Evolutionary conservation across 2,329 filamentous ascomycete species (phyloP).

Genomic region (Clonostachys sp.): DNA sequence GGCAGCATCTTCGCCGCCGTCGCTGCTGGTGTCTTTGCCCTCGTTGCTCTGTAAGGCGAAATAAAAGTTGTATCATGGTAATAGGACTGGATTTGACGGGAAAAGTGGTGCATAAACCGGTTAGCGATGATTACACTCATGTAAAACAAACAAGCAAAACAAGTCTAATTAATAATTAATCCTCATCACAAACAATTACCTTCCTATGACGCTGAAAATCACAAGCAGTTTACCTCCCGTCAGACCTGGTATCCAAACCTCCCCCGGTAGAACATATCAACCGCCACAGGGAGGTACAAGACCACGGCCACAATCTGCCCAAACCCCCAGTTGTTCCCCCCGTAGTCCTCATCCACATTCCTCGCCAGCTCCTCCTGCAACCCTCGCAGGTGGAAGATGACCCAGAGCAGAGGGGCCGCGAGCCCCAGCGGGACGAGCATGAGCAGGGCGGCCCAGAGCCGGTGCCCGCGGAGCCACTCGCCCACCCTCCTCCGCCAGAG

Average conservation of each 20-base stretch:
- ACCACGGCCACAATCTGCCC: slow-evolving; percentile 14
- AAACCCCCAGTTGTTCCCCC: slow-evolving; percentile 9
- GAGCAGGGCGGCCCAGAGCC: neutral
- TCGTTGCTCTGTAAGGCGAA: too few species aligned
- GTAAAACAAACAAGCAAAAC: too few species aligned
- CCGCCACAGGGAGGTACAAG: slow-evolving; percentile 11
- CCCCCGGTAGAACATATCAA: slow-evolving; percentile 9
- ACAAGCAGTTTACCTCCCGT: too few species aligned
- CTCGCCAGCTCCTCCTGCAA: neutral
- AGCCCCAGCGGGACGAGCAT: neutral
- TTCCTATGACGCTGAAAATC: too few species aligned
- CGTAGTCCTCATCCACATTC: neutral
- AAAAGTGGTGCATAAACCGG: too few species aligned
- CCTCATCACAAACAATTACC: too few species aligned
- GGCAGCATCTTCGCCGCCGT: neutral
- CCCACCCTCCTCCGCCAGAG: neutral
- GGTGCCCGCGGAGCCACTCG: neutral
- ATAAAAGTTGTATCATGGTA: too few species aligned
- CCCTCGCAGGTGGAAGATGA: neutral
- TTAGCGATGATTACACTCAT: too few species aligned
- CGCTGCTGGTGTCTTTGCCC: too few species aligned
- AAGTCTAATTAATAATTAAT: too few species aligned
- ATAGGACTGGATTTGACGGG: too few species aligned
- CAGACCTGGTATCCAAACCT: slow-evolving; percentile 2
- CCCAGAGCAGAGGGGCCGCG: slow-evolving; percentile 1